These are phyloP conservation scores for Tulasnella sp. DNA, from an alignment of 768 basidiomycete species.

Conservation along the genomic window DNA sequence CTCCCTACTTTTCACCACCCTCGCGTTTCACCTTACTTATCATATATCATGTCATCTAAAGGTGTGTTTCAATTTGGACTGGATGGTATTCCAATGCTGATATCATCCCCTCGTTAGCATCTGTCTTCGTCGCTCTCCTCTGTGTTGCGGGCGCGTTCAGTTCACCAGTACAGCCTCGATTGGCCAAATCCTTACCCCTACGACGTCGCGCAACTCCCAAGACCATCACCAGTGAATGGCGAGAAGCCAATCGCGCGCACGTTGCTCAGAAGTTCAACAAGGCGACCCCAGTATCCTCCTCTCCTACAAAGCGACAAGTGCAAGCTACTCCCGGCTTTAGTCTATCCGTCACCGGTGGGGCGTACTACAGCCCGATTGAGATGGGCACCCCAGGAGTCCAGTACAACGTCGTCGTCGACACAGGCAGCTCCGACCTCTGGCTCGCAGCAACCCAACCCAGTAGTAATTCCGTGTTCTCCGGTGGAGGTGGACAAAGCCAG, in stretches of 20 bases:
- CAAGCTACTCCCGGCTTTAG: not conserved
- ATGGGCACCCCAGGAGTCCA: not conserved
- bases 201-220: too few species aligned
- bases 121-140: too few species aligned
- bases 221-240: not conserved
- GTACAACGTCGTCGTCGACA: constrained; percentile 17
- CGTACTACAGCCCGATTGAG: not conserved
- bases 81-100: too few species aligned
- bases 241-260: not conserved
- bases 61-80: too few species aligned
- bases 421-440: constrained; percentile 18
- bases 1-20: too few species aligned
- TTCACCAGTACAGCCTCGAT: too few species aligned
- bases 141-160: too few species aligned
- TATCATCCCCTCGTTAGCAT: too few species aligned
- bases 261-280: not conserved
- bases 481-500: not conserved
- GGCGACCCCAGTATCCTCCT: not conserved
- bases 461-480: too few species aligned
- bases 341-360: not conserved
- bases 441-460: not conserved
- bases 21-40: too few species aligned
- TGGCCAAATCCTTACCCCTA: too few species aligned
- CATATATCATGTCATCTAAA: too few species aligned
- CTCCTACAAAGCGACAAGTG: not conserved